phyloP scores from a whole-genome alignment of 495 filamentous ascomycete genomes.

The Oleoguttula mirabilis region DNA sequence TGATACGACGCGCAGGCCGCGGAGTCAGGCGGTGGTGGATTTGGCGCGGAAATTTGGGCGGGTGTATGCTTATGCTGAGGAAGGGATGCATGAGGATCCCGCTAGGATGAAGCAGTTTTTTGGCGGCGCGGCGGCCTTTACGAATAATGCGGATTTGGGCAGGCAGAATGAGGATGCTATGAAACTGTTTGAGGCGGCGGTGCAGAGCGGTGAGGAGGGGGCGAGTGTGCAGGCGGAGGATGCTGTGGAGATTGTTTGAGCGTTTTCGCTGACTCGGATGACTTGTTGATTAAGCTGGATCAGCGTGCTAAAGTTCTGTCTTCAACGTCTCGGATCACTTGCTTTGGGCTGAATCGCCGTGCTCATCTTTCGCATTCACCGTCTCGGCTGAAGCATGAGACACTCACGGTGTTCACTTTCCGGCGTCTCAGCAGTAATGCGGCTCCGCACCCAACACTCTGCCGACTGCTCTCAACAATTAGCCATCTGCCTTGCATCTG shows the following conservation, averaged over 20 bases:
- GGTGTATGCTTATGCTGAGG: conserved; percentile 13
- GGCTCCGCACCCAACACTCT: no score
- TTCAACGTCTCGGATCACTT: no score
- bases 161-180: conserved; percentile 13
- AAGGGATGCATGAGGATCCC: conserved; percentile 11
- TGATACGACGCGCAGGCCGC: conserved; percentile 7
- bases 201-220: neutral
- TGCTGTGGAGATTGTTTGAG: neutral
- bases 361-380: no score
- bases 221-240: neutral
- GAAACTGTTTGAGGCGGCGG: conserved; percentile 3
- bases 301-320: no score
- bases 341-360: no score
- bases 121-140: conserved; percentile 8
- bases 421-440: no score
- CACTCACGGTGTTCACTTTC: no score
- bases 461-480: no score
- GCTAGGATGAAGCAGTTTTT: conserved; percentile 16
- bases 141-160: conserved; percentile 14
- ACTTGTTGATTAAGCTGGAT: no score
- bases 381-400: no score
- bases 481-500: no score
- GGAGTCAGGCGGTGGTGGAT: conserved; percentile 13
- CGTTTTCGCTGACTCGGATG: no score
- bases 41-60: conserved; percentile 12